Conservation (phyloP, 257 asterid genomes). For the Leonotis leonurus region DNA sequence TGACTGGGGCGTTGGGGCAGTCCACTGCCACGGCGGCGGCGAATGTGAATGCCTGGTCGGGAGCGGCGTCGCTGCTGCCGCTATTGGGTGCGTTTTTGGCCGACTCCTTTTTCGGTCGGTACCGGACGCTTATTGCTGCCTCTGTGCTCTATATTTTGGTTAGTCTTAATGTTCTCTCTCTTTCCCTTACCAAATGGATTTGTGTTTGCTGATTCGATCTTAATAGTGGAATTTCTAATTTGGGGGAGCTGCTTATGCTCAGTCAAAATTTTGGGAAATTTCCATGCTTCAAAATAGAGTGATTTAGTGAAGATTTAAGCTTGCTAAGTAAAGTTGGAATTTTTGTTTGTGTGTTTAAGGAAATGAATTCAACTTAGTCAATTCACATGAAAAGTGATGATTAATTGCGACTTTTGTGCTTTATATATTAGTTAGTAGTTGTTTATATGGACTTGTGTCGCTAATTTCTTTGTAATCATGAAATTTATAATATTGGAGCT, state of each 20-base stretch:
- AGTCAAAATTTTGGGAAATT: neutral
- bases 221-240: neutral
- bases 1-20: conserved; percentile 51
- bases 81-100: conserved; percentile 49
- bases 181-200: neutral
- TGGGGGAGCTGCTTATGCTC: neutral
- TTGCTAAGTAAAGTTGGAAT: neutral
- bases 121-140: conserved; percentile 40
- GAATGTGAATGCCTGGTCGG: conserved; percentile 41
- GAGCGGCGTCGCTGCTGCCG: conserved; percentile 47
- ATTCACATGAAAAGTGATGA: neutral
- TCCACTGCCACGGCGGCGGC: conserved; percentile 54
- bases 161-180: conserved; percentile 10
- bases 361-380: neutral
- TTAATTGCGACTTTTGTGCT: too few species aligned
- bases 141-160: conserved; percentile 40
- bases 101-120: conserved; percentile 45
- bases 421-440: too few species aligned
- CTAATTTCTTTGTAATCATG: neutral
- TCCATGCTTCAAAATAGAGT: neutral
- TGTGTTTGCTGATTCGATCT: neutral
- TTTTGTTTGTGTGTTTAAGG: neutral
- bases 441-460: neutral
- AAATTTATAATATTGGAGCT: neutral
- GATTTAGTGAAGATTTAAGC: neutral